phyloP scores from a whole-genome alignment of 768 basidiomycete species.

The Tylopilus sp. region DNA sequence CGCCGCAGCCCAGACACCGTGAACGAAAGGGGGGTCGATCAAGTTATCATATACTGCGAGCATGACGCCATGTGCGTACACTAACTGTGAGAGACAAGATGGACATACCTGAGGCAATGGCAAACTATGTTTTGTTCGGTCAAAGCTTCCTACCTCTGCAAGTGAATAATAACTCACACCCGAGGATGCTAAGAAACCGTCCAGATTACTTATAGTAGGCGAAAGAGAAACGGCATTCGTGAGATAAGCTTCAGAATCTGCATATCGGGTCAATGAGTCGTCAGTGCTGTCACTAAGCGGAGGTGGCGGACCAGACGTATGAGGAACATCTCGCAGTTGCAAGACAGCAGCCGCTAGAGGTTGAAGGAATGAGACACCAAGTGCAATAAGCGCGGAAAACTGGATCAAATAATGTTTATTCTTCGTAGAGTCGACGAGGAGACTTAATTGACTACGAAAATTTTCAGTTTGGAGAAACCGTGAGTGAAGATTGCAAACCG shows the following conservation, averaged over 20 bases:
- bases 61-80: background rate
- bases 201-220: conserved; percentile 42
- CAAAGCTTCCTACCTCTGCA: background rate
- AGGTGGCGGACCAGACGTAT: conserved; percentile 9
- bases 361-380: conserved; percentile 48
- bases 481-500: background rate
- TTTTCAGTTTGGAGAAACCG: conserved; percentile 1
- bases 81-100: background rate
- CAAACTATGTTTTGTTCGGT: conserved; percentile 31
- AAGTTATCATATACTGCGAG: conserved; percentile 35
- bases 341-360: conserved; percentile 49
- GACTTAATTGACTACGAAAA: conserved; percentile 37
- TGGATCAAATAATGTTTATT: conserved; percentile 55
- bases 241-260: conserved; percentile 41
- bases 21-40: conserved; percentile 57
- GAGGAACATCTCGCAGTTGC: conserved; percentile 21
- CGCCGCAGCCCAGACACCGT: conserved; percentile 49
- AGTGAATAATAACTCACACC: conserved; percentile 38
- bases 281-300: conserved; percentile 7
- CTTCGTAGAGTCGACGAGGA: conserved; percentile 43
- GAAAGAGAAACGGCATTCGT: conserved; percentile 43
- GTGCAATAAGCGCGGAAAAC: conserved; percentile 47
- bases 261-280: background rate
- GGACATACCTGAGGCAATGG: conserved; percentile 25
- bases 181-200: conserved; percentile 56